Evolutionary conservation across 257 asterid species (phyloP), one percentile per base, ranked within the genome.

Genomic region (Fraxinus pennsylvanica): DNA sequence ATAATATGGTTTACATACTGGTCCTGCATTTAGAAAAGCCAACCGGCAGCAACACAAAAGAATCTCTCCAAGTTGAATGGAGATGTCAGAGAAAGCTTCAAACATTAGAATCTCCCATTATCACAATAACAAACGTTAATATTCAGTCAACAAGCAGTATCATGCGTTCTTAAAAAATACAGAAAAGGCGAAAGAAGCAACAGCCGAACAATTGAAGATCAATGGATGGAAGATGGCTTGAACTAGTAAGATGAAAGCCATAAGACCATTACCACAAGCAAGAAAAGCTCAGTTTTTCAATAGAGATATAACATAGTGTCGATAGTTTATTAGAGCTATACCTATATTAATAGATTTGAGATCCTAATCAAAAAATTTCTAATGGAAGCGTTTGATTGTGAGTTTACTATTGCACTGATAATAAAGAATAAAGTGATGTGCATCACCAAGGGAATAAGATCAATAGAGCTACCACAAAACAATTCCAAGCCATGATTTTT

Each of bases 1-100:
- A 93, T 90, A 87, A 93, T 96, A 92, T 96, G 99, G 91, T 93
- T 92, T 89, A 96, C 89, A 90, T 89, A 93, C 87, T 93, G 98
- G 83, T 91, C 98, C 99, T 96, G 97, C 99, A 90, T 79, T 86
- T 85, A 85, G 87, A 89, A 92, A 95, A 90, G 82, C 92, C 98
- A 92, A 86, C 93, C 97, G 92, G 93, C 90, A 89, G 91, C 92
- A 90, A 83, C 93, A 92, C 59, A 86, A 89, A 91, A 92, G 91
- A 93, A 87, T 88, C 89, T 91, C 99, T 91, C 98, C 98, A 87
- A 88, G 79, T 89, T 81, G 89, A 76, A 76, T 90, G 97, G 99
- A 93, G 99, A 93, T 88, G 86, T 81, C 91, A 90, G 88, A 89
- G 90, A 88, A 86, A 89, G 90, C 96, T 91, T 79, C 84, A 86